Evolutionary conservation across 257 asterid genomes (phyloP).

Genomic region (Solanum appendiculatum): DNA sequence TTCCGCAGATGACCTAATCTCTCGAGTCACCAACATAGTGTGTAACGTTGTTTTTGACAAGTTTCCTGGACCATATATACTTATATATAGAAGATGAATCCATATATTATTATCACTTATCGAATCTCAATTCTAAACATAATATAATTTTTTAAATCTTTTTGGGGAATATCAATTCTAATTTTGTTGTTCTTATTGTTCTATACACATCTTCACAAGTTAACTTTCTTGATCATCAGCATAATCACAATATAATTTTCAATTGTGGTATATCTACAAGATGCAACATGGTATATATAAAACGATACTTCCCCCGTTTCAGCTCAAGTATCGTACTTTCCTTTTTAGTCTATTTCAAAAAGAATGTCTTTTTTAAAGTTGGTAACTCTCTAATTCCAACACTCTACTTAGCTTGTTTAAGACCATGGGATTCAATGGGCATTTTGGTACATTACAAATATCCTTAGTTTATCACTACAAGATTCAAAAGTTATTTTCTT

Average conservation of each 20-base stretch:
- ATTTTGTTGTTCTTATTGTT: background rate
- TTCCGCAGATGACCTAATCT: background rate
- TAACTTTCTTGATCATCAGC: background rate
- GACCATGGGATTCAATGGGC: background rate
- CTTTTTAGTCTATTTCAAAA: background rate
- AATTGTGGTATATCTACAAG: background rate
- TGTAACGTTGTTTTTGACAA: background rate
- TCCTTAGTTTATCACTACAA: background rate
- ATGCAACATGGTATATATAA: background rate
- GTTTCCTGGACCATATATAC: background rate
- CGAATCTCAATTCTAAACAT: background rate
- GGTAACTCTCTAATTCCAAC: background rate
- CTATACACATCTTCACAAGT: background rate
- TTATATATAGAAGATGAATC: background rate
- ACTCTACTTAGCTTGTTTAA: background rate
- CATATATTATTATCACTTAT: background rate
- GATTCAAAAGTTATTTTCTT: background rate
- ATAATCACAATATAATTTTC: background rate
- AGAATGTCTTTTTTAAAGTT: background rate
- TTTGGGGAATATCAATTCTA: background rate
- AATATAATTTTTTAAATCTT: background rate
- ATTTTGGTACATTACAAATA: background rate
- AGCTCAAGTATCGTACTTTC: background rate
- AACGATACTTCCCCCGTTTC: background rate
- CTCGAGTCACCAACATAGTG: background rate